These are phyloP conservation scores for Wilhelminamyces savonicus DNA, from an alignment of 805 yeast species.

Conservation along the genomic window DNA sequence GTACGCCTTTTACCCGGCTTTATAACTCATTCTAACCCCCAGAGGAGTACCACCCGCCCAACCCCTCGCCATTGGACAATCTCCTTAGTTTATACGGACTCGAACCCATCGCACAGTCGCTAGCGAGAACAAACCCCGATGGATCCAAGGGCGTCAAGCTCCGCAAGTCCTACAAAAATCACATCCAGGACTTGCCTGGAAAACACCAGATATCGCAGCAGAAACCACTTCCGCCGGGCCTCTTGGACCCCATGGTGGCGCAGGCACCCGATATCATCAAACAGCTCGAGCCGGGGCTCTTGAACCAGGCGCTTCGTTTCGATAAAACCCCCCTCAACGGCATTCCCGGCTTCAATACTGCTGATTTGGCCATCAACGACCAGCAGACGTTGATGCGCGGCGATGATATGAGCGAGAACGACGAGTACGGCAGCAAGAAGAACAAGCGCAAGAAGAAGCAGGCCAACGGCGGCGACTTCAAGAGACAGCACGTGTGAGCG, in stretches of 20 bases:
- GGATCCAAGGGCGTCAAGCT: conserved; percentile 90
- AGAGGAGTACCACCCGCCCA: conserved; percentile 36
- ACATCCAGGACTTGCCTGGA: conserved; percentile 80
- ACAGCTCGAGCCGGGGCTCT: conserved; percentile 43
- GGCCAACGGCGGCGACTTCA: conserved; percentile 25
- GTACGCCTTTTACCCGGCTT: conserved; percentile 4
- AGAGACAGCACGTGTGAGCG: conserved; percentile 28
- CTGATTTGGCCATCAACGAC: conserved; percentile 58
- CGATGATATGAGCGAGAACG: conserved; percentile 34
- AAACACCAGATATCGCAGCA: conserved; percentile 58
- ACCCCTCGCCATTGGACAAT: conserved; percentile 71
- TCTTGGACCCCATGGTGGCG: conserved; percentile 31
- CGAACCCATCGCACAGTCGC: conserved; percentile 61
- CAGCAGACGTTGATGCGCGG: conserved; percentile 34
- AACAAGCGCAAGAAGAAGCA: conserved; percentile 35
- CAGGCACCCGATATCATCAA: conserved; percentile 41
- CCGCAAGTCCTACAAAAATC: conserved; percentile 92
- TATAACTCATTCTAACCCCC: no score
- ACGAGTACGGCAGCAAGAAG: conserved; percentile 25
- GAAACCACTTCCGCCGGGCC: conserved; percentile 28
- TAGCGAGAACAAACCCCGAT: conserved; percentile 81
- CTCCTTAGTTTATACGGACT: conserved; percentile 65
- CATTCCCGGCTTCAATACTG: conserved; percentile 69
- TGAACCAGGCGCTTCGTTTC: conserved; percentile 48
- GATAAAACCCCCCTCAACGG: conserved; percentile 65